phyloP scores from a whole-genome alignment of 78 protist species.

The Guillardia theta region DNA sequence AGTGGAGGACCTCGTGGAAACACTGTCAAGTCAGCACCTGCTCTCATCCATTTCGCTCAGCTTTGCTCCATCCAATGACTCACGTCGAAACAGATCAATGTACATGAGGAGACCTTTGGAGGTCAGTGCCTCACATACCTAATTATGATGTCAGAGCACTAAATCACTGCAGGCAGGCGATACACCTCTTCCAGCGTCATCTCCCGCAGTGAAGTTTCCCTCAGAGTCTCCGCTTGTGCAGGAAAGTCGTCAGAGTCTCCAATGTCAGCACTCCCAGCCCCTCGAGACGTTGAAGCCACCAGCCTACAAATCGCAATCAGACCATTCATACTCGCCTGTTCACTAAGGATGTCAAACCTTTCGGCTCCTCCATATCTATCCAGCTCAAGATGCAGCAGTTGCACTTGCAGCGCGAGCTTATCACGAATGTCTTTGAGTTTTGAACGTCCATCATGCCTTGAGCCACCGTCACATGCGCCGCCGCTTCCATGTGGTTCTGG shows the following conservation, averaged over 20 bases:
- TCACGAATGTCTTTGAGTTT: background rate
- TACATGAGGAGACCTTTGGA: background rate
- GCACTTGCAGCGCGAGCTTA: background rate
- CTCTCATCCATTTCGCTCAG: background rate
- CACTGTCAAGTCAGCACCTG: too few species aligned
- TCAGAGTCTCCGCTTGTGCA: background rate
- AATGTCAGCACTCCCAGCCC: background rate
- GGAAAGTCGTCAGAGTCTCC: background rate
- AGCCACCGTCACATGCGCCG: background rate
- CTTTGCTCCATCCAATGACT: background rate
- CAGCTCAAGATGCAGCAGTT: background rate
- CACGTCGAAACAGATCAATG: background rate
- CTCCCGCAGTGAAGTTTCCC: background rate
- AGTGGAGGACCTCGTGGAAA: too few species aligned
- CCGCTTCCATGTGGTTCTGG: background rate
- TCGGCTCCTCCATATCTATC: constrained; percentile 10
- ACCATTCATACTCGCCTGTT: background rate
- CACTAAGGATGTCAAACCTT: background rate
- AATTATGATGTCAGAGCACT: background rate
- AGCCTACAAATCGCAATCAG: background rate
- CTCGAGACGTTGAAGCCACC: background rate
- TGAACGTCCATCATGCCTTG: background rate
- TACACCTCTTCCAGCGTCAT: background rate
- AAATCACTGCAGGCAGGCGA: background rate
- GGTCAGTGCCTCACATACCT: background rate